Evolutionary conservation across 805 yeast genomes (phyloP), one percentile per base, ranked within the genome.

Genomic region (Soucietia sequanensis): DNA sequence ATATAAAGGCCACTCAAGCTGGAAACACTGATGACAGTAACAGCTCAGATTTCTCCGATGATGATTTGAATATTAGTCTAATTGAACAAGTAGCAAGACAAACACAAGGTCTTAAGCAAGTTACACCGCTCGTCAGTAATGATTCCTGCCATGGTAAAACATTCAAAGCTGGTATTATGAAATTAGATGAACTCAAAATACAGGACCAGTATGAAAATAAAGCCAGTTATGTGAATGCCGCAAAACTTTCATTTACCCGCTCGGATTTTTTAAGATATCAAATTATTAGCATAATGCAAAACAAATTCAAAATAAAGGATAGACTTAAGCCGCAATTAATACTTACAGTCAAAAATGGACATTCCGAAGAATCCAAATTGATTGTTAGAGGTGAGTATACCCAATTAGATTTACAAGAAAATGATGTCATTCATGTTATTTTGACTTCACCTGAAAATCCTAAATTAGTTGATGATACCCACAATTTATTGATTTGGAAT

Each of bases 401-500:
- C 1, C 64, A 66, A 5, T 54, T 84, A 4, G 71, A 70, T 1
- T 64, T 74, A 24, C 59, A 67, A 27, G 51, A 52, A 1, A 71
- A 70, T 5, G 90, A 84, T 52, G 68, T 84, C 0, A 66, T 84
- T 12, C 86, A 84, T 55, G 58, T 84, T 4, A 66, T 84, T 8
- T 72, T 81, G 4, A 70, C 72, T 1, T 49, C 60, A 32, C 49
- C 59, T 17, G 46, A 50, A 3, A 58, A 55, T 26, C 70, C 72
- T 1, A 58, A 56, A 13, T 42, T 80, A 3, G 71, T 82, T 6
- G 85, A 81, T 44, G 72, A 73, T 38, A 60, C 70, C 22, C 72
- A 72, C 20, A 79, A 83, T 45, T 54, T 89, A n/a, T 58, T 90
- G 19, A 72, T 91, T 14, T 74, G 93, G 73, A 76, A 84, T 44